These are phyloP conservation scores for Daldinia vernicosa DNA, from an alignment of 495 filamentous ascomycete species.

Conservation along the genomic window DNA sequence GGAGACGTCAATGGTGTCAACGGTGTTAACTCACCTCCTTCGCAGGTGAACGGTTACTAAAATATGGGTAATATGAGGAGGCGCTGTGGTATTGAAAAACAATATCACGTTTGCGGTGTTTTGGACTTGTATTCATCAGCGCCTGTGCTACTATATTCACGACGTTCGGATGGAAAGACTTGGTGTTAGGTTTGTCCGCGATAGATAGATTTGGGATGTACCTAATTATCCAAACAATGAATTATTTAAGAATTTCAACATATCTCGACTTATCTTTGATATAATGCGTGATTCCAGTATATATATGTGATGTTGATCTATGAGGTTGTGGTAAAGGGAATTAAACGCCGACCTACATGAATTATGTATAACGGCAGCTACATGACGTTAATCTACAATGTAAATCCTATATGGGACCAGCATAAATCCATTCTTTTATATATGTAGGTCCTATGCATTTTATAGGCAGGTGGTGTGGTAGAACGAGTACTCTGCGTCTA, in stretches of 20 bases:
- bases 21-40: constrained; percentile 25
- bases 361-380: background rate
- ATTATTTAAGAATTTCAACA: constrained; percentile 1
- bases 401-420: too few species aligned
- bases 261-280: background rate
- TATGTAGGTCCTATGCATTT: too few species aligned
- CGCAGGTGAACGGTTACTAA: constrained; percentile 39
- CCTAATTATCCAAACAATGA: background rate
- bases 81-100: background rate
- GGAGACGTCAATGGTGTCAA: constrained; percentile 47
- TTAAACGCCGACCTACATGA: background rate
- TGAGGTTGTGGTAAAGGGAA: background rate
- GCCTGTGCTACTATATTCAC: constrained; percentile 19
- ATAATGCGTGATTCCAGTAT: too few species aligned
- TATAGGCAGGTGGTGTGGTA: background rate
- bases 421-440: too few species aligned
- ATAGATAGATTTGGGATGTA: constrained; percentile 21
- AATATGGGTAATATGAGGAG: background rate
- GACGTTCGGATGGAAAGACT: constrained; percentile 12
- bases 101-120: constrained; percentile 2
- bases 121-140: constrained; percentile 27
- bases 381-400: background rate
- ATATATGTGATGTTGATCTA: too few species aligned
- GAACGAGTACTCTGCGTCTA: background rate
- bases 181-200: constrained; percentile 11